Evolutionary conservation across 768 basidiomycete species (phyloP).

Genomic region (Amylocystis lapponica): DNA sequence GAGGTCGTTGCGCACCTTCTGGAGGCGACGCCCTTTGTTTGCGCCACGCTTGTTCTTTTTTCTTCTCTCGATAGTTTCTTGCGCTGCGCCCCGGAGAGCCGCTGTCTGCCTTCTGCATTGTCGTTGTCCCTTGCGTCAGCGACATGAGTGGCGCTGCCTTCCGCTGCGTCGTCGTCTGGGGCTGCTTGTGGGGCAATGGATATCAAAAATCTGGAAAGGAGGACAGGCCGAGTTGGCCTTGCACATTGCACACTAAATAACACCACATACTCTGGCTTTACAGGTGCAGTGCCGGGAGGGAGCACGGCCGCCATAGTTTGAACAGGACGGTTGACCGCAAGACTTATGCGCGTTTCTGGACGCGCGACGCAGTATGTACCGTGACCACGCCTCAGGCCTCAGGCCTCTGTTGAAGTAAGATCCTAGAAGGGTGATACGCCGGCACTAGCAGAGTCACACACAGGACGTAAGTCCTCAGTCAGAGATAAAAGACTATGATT

Average conservation of each 20-base stretch:
- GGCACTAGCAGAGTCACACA: too few species aligned
- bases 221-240: too few species aligned
- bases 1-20: constrained; percentile 70
- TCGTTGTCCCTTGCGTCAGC: constrained; percentile 13
- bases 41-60: constrained; percentile 69
- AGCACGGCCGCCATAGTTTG: too few species aligned
- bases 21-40: constrained; percentile 80
- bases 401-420: too few species aligned
- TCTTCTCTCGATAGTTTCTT: constrained; percentile 55
- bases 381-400: too few species aligned
- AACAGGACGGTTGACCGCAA: too few species aligned
- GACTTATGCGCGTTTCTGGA: too few species aligned
- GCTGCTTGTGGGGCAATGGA: constrained; percentile 19
- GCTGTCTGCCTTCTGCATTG: constrained; percentile 21
- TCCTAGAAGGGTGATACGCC: too few species aligned
- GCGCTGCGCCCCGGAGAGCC: constrained; percentile 29
- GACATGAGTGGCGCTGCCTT: constrained; percentile 43
- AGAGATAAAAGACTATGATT: too few species aligned
- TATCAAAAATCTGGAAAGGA: constrained; percentile 34
- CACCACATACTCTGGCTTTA: constrained; percentile 44
- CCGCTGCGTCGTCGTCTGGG: constrained; percentile 58
- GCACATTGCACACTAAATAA: too few species aligned
- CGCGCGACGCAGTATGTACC: too few species aligned
- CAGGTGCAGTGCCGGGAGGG: constrained; percentile 41
- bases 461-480: too few species aligned